Evolutionary conservation across 139 green algal species (phyloP).

Genomic region (Coelastrella sp.): DNA sequence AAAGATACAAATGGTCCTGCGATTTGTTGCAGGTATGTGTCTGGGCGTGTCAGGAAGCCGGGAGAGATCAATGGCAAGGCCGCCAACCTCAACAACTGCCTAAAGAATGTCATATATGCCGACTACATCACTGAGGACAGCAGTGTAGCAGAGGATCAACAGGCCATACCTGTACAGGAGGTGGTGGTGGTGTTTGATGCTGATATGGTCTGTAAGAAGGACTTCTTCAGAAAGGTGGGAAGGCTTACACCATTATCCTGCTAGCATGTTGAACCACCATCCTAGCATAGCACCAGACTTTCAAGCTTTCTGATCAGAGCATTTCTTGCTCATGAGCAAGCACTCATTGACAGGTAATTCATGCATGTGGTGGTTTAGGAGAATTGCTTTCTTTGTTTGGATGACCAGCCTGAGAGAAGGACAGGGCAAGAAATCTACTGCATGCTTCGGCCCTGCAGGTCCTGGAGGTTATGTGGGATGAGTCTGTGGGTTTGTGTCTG

Average conservation of each 20-base stretch:
- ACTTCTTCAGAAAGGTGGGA: constrained; percentile 67
- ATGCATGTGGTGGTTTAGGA: no score
- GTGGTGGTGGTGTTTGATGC: constrained; percentile 81
- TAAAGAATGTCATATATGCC: constrained; percentile 65
- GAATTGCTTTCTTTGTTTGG: no score
- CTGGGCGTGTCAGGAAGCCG: constrained; percentile 68
- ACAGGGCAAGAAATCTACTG: no score
- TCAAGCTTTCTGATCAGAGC: no score
- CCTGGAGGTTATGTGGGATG: constrained; percentile 12
- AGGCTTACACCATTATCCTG: no score
- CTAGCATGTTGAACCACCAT: no score
- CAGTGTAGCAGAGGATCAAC: background rate
- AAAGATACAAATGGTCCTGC: no score
- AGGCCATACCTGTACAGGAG: constrained; percentile 63
- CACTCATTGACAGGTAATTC: no score
- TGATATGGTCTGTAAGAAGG: constrained; percentile 65
- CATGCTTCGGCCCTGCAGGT: no score
- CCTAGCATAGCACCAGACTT: no score
- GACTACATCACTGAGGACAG: constrained; percentile 5
- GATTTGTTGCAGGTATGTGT: constrained; percentile 67
- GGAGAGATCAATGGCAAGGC: constrained; percentile 85
- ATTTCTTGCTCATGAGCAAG: no score
- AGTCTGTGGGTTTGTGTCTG: constrained; percentile 49
- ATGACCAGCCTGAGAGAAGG: no score
- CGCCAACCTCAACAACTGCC: constrained; percentile 80